Percentiles rank a stretch among this genome's conserved stretches.
phyloP scores from a whole-genome alignment of 2,329 filamentous ascomycete genomes.

The Ceratocystis ficicola region DNA sequence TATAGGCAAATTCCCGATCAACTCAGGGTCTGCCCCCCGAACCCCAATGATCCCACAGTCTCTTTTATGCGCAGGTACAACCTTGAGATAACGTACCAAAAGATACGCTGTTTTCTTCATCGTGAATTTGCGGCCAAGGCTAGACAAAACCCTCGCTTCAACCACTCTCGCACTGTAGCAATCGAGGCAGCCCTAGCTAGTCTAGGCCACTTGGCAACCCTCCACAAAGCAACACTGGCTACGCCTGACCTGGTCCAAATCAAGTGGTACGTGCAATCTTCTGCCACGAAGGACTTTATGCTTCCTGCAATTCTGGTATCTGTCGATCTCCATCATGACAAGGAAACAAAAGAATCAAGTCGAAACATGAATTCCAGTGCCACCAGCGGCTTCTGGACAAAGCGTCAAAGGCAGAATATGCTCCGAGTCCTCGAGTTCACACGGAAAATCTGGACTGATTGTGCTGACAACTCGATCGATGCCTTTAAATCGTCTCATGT shows the following conservation, averaged over 20 bases:
- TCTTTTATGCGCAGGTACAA: constrained; percentile 77
- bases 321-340: constrained; percentile 56
- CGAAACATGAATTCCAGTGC: constrained; percentile 26
- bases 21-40: constrained; percentile 54
- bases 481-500: constrained; percentile 75
- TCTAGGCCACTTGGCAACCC: constrained; percentile 60
- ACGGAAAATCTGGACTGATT: constrained; percentile 65
- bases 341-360: constrained; percentile 34
- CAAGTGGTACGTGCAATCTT: constrained; percentile 66
- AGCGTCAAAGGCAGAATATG: constrained; percentile 59
- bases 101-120: constrained; percentile 79
- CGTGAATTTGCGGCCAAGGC: constrained; percentile 73
- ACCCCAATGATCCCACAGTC: constrained; percentile 67
- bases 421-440: constrained; percentile 59
- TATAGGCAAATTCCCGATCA: constrained; percentile 56
- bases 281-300: constrained; percentile 74
- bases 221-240: constrained; percentile 62
- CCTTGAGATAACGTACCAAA: constrained; percentile 74
- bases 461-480: constrained; percentile 70
- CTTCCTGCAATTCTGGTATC: constrained; percentile 75
- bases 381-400: constrained; percentile 35
- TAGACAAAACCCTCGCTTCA: constrained; percentile 65
- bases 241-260: constrained; percentile 60
- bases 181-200: constrained; percentile 79
- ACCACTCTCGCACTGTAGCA: constrained; percentile 69